phyloP scores from a whole-genome alignment of 164 flowering plant species.

The Akebia trifoliata region DNA sequence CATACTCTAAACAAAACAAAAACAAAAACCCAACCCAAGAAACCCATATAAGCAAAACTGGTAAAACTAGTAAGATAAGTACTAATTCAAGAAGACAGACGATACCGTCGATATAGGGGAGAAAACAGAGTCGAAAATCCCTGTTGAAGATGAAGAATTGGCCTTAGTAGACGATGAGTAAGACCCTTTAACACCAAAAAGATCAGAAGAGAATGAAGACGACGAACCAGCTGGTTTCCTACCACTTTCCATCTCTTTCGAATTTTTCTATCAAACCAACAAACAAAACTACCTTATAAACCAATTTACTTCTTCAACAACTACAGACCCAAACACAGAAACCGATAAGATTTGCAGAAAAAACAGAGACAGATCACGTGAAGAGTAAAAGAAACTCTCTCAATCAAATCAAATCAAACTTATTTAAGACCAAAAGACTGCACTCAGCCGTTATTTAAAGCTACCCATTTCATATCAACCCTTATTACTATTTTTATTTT shows the following conservation, averaged over 20 bases:
- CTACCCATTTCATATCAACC: not conserved
- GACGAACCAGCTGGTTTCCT: conserved; percentile 32
- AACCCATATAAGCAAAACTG: too few species aligned
- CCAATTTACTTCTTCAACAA: not conserved
- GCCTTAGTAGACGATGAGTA: conserved; percentile 10
- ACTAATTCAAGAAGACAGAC: not conserved
- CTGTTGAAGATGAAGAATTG: conserved; percentile 14
- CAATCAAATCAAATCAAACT: not conserved
- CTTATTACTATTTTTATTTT: not conserved
- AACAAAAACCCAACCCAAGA: not conserved
- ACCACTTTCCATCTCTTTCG: conserved; percentile 36
- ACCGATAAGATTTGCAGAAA: conserved; percentile 20
- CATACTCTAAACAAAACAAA: not conserved
- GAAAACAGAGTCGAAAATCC: conserved; percentile 47
- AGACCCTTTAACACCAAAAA: conserved; percentile 41
- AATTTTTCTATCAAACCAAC: conserved; percentile 2
- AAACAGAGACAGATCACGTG: conserved; percentile 10
- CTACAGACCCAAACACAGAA: conserved; percentile 10
- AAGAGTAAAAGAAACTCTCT: not conserved
- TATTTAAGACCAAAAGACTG: conserved; percentile 12
- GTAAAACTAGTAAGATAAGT: not conserved
- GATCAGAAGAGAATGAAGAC: conserved; percentile 48
- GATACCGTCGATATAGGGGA: conserved; percentile 39
- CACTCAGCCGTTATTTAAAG: conserved; percentile 15
- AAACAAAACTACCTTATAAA: conserved; percentile 17